A percentile compares a stretch with the other conserved stretches of the same genome.
Evolutionary conservation across 2,329 filamentous ascomycete species (phyloP).

Genomic region (Hawksworthiomyces lignivorus): DNA sequence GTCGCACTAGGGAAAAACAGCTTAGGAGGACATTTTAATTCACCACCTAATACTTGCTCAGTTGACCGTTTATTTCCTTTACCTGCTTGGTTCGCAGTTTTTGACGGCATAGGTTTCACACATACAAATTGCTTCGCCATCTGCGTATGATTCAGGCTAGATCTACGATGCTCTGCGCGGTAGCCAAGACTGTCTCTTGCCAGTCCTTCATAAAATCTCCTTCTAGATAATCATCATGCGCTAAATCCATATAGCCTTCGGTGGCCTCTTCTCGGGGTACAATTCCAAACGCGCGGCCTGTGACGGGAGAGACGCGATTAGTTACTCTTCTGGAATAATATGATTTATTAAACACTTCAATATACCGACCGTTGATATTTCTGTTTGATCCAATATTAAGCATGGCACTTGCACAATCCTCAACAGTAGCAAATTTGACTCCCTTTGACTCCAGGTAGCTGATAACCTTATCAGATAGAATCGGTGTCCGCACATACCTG

Average conservation of each 20-base stretch:
- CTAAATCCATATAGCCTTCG: slow-evolving; percentile 6
- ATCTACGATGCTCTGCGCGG: slow-evolving; percentile 2
- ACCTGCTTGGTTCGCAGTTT: too few species aligned
- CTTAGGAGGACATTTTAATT: too few species aligned
- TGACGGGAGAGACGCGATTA: too few species aligned
- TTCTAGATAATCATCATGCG: slow-evolving; percentile 9
- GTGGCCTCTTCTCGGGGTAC: slow-evolving; percentile 8
- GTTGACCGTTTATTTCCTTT: too few species aligned
- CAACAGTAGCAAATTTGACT: slow-evolving; percentile 11
- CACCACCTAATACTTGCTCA: too few species aligned
- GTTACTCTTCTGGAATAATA: too few species aligned
- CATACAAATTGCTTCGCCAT: too few species aligned
- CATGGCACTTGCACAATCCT: slow-evolving; percentile 7
- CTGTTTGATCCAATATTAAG: slow-evolving; percentile 1
- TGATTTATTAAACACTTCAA: too few species aligned
- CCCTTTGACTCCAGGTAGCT: slow-evolving; percentile 3
- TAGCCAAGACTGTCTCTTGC: slow-evolving; percentile 5
- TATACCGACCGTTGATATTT: slow-evolving; percentile 7
- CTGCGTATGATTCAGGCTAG: slow-evolving; percentile 10
- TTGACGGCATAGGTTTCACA: too few species aligned
- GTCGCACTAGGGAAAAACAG: too few species aligned
- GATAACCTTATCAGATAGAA: slow-evolving; percentile 4
- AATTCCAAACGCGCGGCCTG: slow-evolving; percentile 7
- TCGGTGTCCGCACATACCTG: slow-evolving; percentile 10
- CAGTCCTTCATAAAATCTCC: slow-evolving; percentile 8